Evolutionary conservation across 108 stramenopile species (phyloP).

Genomic region (Hondaea fermentalgiana): DNA sequence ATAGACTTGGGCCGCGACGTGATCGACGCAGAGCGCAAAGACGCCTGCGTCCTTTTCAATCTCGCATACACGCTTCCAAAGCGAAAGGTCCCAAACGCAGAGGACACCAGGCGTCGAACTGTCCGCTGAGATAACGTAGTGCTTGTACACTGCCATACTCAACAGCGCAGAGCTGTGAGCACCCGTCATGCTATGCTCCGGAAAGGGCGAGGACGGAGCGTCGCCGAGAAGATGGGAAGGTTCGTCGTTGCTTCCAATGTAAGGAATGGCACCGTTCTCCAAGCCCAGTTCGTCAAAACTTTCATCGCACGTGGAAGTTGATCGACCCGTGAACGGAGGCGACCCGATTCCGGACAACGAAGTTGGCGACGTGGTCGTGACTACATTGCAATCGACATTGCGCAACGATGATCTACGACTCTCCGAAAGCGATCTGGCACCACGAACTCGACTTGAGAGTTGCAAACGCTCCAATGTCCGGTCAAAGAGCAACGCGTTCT

Average conservation of each 20-base stretch:
- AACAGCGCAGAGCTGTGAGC: neutral
- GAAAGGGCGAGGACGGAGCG: neutral
- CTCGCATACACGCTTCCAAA: neutral
- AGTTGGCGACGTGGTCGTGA: neutral
- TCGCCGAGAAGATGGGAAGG: too few relatives aligned
- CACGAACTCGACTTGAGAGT: neutral
- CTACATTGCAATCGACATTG: neutral
- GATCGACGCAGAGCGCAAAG: neutral
- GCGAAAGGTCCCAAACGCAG: neutral
- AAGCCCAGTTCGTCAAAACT: too few relatives aligned
- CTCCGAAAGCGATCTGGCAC: too few relatives aligned
- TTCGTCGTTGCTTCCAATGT: neutral
- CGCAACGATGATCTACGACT: neutral
- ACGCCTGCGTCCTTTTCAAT: neutral
- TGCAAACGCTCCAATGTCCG: neutral
- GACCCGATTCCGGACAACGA: too few relatives aligned
- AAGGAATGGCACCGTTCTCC: neutral
- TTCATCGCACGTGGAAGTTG: too few relatives aligned
- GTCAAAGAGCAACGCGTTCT: neutral
- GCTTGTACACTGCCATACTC: neutral
- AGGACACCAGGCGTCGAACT: neutral
- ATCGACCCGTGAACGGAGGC: too few relatives aligned
- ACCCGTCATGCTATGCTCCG: neutral
- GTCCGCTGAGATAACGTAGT: neutral
- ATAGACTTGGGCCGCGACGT: neutral